These are phyloP conservation scores for Hysterium pulicare DNA, from an alignment of 2,329 filamentous ascomycete species.

Conservation along the genomic window DNA sequence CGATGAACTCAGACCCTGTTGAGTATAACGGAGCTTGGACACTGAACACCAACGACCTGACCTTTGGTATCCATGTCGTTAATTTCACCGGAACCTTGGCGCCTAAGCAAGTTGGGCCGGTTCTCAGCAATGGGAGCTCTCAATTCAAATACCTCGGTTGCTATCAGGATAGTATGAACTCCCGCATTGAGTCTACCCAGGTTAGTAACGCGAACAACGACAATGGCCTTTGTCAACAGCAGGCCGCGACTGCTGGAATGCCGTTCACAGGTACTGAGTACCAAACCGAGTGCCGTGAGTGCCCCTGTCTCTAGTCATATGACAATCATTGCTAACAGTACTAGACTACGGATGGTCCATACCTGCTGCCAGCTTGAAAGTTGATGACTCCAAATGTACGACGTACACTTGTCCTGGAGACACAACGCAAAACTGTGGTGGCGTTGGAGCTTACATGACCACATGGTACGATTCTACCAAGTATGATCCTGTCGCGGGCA, in stretches of 20 bases:
- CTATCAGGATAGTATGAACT: neutral
- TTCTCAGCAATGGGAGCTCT: neutral
- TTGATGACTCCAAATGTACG: constrained; percentile 17
- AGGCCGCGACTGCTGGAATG: constrained; percentile 10
- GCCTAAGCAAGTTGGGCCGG: neutral
- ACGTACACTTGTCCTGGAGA: constrained; percentile 20
- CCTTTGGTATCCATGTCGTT: constrained; percentile 1
- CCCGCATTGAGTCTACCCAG: neutral
- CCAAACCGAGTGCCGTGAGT: constrained; percentile 29
- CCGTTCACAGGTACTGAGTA: constrained; percentile 28
- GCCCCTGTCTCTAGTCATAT: too few relatives aligned
- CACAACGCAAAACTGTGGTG: constrained; percentile 19
- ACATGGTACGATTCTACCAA: constrained; percentile 13
- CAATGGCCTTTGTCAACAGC: constrained; percentile 1
- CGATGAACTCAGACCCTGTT: neutral
- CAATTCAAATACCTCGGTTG: constrained; percentile 2
- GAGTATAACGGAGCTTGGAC: constrained; percentile 1
- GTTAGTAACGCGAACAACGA: neutral
- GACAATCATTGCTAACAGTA: too few relatives aligned
- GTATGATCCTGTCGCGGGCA: constrained; percentile 5
- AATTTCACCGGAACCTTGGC: constrained; percentile 2
- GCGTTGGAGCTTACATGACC: constrained; percentile 16
- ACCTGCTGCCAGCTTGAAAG: constrained; percentile 14
- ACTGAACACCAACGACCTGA: constrained; percentile 2
- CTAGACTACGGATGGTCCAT: constrained; percentile 33